Percentiles rank a stretch among this genome's conserved stretches.
Conservation (phyloP, 2,329 filamentous ascomycete species). For the Ophiostoma sp. region DNA sequence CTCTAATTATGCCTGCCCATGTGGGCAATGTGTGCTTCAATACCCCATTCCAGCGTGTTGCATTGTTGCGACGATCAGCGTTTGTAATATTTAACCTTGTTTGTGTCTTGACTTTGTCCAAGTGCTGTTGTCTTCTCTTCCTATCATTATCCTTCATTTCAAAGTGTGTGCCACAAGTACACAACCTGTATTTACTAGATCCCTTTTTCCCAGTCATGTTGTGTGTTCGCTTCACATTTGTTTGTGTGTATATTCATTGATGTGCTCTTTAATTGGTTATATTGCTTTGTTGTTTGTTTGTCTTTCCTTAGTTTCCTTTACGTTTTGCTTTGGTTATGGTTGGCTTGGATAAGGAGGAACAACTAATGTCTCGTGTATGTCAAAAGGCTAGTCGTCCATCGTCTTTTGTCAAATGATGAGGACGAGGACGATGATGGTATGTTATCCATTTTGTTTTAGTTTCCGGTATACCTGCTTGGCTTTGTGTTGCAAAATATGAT, state of each 20-base stretch:
- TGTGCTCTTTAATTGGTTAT: neutral
- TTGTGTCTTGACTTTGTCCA: neutral
- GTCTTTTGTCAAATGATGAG: neutral
- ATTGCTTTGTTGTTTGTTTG: neutral
- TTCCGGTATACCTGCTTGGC: neutral
- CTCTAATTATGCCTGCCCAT: neutral
- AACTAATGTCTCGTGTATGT: constrained; percentile 20
- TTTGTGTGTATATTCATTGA: neutral
- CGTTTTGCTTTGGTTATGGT: neutral
- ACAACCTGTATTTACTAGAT: constrained; percentile 14
- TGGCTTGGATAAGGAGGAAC: constrained; percentile 16
- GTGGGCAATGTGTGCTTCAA: constrained; percentile 16
- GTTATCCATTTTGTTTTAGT: neutral
- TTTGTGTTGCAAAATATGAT: neutral
- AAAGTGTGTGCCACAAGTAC: neutral
- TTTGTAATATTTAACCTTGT: constrained; percentile 8
- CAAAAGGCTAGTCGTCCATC: neutral
- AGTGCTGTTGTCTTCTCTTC: neutral
- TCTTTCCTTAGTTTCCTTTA: constrained; percentile 10
- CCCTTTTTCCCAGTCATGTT: constrained; percentile 8
- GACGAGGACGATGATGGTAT: neutral
- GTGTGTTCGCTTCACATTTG: neutral
- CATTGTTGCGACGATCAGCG: constrained; percentile 11
- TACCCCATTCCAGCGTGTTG: constrained; percentile 13
- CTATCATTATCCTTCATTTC: constrained; percentile 1